A percentile compares a stretch with the other conserved stretches of the same genome.
Evolutionary conservation across 2,329 filamentous ascomycete genomes (phyloP).

Genomic region (Phialemonium atrogriseum): DNA sequence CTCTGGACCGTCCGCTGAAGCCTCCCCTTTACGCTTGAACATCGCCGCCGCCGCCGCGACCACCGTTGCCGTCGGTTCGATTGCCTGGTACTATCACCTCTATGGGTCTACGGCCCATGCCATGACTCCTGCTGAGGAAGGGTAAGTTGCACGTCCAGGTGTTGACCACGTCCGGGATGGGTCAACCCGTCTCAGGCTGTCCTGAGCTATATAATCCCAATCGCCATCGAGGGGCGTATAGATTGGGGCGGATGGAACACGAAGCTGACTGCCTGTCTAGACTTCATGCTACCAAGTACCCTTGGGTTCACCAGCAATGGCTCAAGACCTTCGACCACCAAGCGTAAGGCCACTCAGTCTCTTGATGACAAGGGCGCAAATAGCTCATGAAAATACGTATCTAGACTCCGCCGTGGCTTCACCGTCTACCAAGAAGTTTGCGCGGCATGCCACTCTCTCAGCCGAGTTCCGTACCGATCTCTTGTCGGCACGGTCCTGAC

Average conservation of each 20-base stretch:
- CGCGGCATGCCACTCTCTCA: constrained; percentile 93
- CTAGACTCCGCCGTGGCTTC: constrained; percentile 93
- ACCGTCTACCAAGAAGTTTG: constrained; percentile 99
- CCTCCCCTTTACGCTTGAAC: constrained; percentile 72
- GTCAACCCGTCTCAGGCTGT: no score
- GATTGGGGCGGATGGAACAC: not conserved
- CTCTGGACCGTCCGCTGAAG: constrained; percentile 61
- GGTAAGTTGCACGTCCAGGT: constrained; percentile 57
- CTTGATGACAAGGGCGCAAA: not conserved
- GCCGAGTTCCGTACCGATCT: constrained; percentile 85
- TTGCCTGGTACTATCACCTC: constrained; percentile 96
- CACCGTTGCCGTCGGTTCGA: constrained; percentile 75
- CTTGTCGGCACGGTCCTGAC: constrained; percentile 90
- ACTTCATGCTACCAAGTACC: constrained; percentile 85
- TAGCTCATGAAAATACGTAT: constrained; percentile 2
- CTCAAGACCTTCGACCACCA: constrained; percentile 95
- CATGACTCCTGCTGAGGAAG: constrained; percentile 91
- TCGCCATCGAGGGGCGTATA: not conserved
- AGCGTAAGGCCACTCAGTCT: constrained; percentile 57
- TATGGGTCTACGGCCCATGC: constrained; percentile 85
- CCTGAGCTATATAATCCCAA: constrained; percentile 18
- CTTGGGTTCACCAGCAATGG: constrained; percentile 90
- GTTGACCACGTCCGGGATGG: not conserved
- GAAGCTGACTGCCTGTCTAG: constrained; percentile 40
- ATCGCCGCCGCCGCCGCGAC: constrained; percentile 81